Evolutionary conservation across 2,329 filamentous ascomycete species (phyloP).

Genomic region (Diplodia corticola): DNA sequence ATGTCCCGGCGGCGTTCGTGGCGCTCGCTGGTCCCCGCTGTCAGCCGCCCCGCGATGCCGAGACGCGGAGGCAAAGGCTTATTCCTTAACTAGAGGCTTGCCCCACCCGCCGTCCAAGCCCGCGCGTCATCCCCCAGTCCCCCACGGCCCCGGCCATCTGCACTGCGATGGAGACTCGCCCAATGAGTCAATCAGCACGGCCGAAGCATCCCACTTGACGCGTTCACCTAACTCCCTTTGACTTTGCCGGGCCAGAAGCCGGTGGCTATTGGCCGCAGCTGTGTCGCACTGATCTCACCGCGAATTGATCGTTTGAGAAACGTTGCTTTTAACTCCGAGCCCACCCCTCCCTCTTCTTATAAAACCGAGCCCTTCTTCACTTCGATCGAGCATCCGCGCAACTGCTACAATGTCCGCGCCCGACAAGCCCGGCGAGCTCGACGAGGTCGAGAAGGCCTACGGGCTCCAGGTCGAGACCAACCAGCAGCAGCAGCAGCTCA

Average conservation of each 20-base stretch:
- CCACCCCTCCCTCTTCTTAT: background rate
- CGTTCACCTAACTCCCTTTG: background rate
- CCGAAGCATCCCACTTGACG: no score
- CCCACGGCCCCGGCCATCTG: background rate
- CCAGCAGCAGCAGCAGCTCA: background rate
- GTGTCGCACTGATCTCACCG: background rate
- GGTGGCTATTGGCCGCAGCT: background rate
- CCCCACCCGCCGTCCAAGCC: background rate
- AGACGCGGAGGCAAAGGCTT: constrained; percentile 15
- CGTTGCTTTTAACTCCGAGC: background rate
- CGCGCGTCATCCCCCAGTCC: background rate
- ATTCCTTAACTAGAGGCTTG: no score
- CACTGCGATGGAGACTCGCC: background rate
- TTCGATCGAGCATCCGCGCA: no score
- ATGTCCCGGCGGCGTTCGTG: background rate
- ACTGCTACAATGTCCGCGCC: constrained; percentile 9
- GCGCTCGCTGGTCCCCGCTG: background rate
- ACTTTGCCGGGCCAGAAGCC: background rate
- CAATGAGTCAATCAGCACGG: no score
- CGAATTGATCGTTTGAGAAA: no score
- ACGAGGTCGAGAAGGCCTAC: constrained; percentile 18
- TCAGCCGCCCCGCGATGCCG: constrained; percentile 13
- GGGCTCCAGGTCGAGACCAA: constrained; percentile 9
- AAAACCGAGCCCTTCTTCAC: no score
- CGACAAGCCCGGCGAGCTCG: background rate